Evolutionary conservation across 345 rosid genomes (phyloP).

Genomic region (Chamaenerion angustifolium): DNA sequence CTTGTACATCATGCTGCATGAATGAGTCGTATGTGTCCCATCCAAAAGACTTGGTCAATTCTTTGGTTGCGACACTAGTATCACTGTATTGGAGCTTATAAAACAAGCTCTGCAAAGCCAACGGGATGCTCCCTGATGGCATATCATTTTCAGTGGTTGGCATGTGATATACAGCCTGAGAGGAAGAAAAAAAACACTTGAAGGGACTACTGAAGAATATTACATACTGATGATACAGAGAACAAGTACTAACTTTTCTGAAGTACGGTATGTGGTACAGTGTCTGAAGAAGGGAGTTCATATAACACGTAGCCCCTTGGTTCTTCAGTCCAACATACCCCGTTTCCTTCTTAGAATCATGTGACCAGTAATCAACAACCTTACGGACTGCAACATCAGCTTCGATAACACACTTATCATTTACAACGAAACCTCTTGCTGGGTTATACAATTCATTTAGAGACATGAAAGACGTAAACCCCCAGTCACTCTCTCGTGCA

Average conservation of each 20-base stretch:
- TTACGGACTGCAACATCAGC: conserved; percentile 45
- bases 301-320: conserved; percentile 57
- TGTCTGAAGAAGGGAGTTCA: conserved; percentile 49
- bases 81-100: conserved; percentile 51
- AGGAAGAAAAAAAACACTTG: conserved; percentile 4
- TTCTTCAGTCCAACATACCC: conserved; percentile 52
- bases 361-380: conserved; percentile 38
- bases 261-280: conserved; percentile 50
- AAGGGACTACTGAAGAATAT: conserved; percentile 2
- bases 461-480: conserved; percentile 43
- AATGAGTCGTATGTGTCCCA: conserved; percentile 38
- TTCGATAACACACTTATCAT: conserved; percentile 35
- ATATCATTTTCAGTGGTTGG: conserved; percentile 54
- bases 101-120: conserved; percentile 50
- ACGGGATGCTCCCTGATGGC: conserved; percentile 53
- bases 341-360: conserved; percentile 52
- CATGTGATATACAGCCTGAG: conserved; percentile 54
- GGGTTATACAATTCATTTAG: conserved; percentile 41
- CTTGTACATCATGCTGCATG: conserved; percentile 53
- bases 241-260: conserved; percentile 28
- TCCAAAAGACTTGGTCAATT: conserved; percentile 44
- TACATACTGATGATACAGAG: background rate
- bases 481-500: conserved; percentile 42
- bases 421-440: conserved; percentile 32
- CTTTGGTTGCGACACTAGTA: conserved; percentile 50